Base-by-base conservation (phyloP, 495 filamentous ascomycete genomes). In the Geopyxis carbonaria region DNA sequence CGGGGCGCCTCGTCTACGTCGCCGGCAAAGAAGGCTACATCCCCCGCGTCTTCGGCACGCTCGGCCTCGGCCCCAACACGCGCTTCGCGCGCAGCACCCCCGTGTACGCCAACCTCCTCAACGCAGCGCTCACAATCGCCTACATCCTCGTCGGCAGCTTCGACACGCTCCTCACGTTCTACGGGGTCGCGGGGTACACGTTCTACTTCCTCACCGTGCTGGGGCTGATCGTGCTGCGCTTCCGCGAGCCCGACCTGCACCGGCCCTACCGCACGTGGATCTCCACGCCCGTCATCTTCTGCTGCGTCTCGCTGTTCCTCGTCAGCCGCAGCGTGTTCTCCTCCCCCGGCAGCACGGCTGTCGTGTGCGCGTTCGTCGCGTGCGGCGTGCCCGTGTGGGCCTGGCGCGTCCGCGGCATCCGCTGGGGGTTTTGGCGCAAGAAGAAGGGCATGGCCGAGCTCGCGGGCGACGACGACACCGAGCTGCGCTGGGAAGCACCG, bases 141-240 rank as follows among this genome's bases (percentile, higher is more conserved):
- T 97, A 95, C 57, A 73, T 93, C 39, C 44, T 77, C 7, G 72
- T 89, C 21, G 91, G 89, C 56, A 83, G 92, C 51, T 97, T 97
- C 56, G 66, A 71, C 16, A 93, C 87, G 3, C 70, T 97, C 1
- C 64, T 94, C 34, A 94, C 85, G 4, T 97, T 97, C 60, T 94
- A 93, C 61, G 89, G 91, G 21, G 89, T 97, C 0, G 89, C 86
- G 2, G 85, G 84, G 5, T 97, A 95, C 57, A 80, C 77, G 0
- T 95, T 95, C 57, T 97, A 97, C 61, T 97, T 97, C 60, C 56
- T 92, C 22, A 92, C 87, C 0, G 89, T 97, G 1, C 72, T 97
- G 0, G 89, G 89, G 0, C 66, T 97, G 21, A 92, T 97, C 39
- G 73, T 95, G 22, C 64, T 97, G 45, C 65, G 89, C 18, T 78